Evolutionary conservation across 352 stramenopile genomes (phyloP).

Genomic region (Phytopythium litorale): DNA sequence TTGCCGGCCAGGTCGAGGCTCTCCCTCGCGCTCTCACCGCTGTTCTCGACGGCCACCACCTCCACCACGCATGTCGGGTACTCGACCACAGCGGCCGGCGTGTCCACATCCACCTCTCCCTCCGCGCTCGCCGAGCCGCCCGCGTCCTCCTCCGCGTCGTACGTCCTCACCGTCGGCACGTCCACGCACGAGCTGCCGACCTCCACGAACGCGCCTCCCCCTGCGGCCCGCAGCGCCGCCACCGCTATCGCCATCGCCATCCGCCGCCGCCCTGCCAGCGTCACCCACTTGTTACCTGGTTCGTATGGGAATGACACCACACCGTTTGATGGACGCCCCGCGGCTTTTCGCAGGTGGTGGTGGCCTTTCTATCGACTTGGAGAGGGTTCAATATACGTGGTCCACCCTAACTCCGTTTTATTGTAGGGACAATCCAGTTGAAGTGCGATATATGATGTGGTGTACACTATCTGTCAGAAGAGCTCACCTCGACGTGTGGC

Average conservation of each 20-base stretch:
- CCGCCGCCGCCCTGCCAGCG: neutral
- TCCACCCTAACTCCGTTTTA: neutral
- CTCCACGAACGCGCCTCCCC: neutral
- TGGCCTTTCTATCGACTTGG: conserved; percentile 9
- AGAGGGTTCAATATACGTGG: conserved; percentile 1
- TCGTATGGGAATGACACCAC: neutral
- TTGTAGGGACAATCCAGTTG: neutral
- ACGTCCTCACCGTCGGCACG: conserved; percentile 4
- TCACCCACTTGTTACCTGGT: neutral
- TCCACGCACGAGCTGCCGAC: conserved; percentile 8
- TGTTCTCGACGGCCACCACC: conserved; percentile 16
- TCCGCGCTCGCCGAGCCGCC: conserved; percentile 2
- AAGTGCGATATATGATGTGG: neutral
- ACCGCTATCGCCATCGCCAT: neutral
- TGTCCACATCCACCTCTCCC: conserved; percentile 8
- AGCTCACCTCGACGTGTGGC: neutral
- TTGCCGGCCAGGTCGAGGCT: conserved; percentile 24
- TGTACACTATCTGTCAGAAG: neutral
- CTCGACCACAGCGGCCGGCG: conserved; percentile 13
- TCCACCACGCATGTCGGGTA: conserved; percentile 17
- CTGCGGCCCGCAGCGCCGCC: neutral
- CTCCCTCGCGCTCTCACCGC: conserved; percentile 4
- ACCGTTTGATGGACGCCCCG: neutral
- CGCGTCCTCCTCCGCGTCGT: neutral
- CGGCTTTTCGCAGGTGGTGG: neutral